phyloP scores from a whole-genome alignment of 2,329 filamentous ascomycete genomes.

The Mycosphaerella arachidis region DNA sequence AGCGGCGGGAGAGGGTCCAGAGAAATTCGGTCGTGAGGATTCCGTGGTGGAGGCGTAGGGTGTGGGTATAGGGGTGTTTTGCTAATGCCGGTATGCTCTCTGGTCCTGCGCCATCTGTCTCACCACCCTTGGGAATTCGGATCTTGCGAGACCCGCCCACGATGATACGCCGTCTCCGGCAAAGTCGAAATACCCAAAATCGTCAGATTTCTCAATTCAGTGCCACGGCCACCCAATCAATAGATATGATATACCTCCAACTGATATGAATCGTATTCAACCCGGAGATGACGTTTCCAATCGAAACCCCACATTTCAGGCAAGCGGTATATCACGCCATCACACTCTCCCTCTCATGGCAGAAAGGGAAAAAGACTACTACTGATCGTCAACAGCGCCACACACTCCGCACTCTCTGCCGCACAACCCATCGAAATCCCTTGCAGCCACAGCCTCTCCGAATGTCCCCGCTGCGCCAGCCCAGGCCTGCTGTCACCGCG shows the following conservation, averaged over 20 bases:
- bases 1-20: conserved; percentile 47
- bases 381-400: conserved; percentile 49
- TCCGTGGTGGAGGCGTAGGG: conserved; percentile 36
- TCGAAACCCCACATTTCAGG: conserved; percentile 25
- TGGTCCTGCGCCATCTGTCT: neutral
- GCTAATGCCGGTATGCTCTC: neutral
- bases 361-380: conserved; percentile 53
- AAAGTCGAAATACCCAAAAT: conserved; percentile 51
- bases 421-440: conserved; percentile 53
- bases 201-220: conserved; percentile 47
- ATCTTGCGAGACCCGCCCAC: too few relatives aligned
- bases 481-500: conserved; percentile 21
- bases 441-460: conserved; percentile 37
- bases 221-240: conserved; percentile 50
- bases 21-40: conserved; percentile 46
- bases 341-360: conserved; percentile 51
- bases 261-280: conserved; percentile 47
- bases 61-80: conserved; percentile 18
- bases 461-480: conserved; percentile 20
- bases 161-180: conserved; percentile 50
- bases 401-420: conserved; percentile 49
- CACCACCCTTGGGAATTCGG: too few relatives aligned
- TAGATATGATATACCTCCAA: conserved; percentile 52
- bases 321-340: conserved; percentile 43
- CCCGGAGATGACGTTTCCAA: conserved; percentile 34